phyloP scores from a whole-genome alignment of 129 eudicot genomes.

The Flaveria ramosissima region DNA sequence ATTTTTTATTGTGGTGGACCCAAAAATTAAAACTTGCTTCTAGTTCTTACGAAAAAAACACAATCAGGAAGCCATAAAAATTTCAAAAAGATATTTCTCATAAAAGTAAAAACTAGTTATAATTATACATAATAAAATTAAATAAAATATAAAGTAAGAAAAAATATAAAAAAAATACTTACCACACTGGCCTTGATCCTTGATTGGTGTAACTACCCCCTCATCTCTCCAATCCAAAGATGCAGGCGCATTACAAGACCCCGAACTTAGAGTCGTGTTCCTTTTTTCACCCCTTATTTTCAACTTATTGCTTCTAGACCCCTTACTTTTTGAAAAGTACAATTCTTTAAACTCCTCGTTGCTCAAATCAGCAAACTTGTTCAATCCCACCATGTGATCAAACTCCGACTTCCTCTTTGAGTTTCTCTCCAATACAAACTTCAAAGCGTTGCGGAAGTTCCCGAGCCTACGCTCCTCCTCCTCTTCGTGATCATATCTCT shows the following conservation, averaged over 20 bases:
- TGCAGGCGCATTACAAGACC: conserved; percentile 51
- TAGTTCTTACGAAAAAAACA: too few species aligned
- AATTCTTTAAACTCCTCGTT: conserved; percentile 58
- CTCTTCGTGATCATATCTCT: conserved; percentile 39
- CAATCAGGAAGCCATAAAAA: too few species aligned
- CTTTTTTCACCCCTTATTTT: conserved; percentile 20
- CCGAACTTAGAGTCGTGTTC: conserved; percentile 13
- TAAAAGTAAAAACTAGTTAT: neutral
- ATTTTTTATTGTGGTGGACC: too few species aligned
- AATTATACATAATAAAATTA: neutral
- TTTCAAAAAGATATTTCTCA: neutral
- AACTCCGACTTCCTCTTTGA: conserved; percentile 36
- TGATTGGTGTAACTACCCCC: conserved; percentile 58
- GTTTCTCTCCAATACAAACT: conserved; percentile 50
- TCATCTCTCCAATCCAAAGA: conserved; percentile 69
- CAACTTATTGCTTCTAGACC: conserved; percentile 23
- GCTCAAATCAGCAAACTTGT: conserved; percentile 66
- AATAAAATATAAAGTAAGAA: neutral
- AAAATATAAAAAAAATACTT: conserved; percentile 15
- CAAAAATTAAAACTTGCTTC: too few species aligned
- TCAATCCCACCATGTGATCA: conserved; percentile 52
- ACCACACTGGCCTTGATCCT: conserved; percentile 73
- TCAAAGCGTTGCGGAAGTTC: conserved; percentile 47
- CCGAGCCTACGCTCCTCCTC: conserved; percentile 48
- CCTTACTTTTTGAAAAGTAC: conserved; percentile 43